These are phyloP conservation scores for Diaporthe eres DNA, from an alignment of 2,329 filamentous ascomycete genomes.

Conservation along the genomic window DNA sequence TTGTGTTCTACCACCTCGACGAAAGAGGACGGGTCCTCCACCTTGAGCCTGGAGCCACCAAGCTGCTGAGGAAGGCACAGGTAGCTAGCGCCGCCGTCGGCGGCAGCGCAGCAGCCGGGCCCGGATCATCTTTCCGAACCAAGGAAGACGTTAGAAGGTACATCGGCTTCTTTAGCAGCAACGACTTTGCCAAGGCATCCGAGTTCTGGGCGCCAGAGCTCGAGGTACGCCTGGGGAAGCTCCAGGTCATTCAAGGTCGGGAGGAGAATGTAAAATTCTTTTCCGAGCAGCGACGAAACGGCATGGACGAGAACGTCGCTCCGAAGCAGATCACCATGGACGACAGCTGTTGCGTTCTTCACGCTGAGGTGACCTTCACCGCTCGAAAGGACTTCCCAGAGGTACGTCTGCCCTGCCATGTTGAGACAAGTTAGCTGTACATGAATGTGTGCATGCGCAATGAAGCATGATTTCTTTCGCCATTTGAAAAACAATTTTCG, in stretches of 20 bases:
- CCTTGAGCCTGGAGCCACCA: constrained; percentile 11
- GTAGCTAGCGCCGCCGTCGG: neutral
- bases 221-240: neutral
- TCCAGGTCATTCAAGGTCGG: neutral
- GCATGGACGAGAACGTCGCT: constrained; percentile 3
- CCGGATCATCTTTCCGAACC: neutral
- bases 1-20: constrained; percentile 26
- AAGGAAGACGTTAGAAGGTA: constrained; percentile 2
- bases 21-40: neutral
- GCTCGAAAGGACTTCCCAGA: constrained; percentile 10
- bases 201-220: constrained; percentile 13
- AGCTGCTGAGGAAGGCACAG: neutral
- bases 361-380: constrained; percentile 2
- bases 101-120: neutral
- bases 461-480: neutral
- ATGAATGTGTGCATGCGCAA: neutral
- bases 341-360: constrained; percentile 7
- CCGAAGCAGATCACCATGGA: constrained; percentile 15
- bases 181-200: constrained; percentile 20
- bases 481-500: no score
- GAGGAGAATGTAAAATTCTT: constrained; percentile 18
- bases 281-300: neutral
- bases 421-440: neutral
- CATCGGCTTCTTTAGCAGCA: constrained; percentile 8
- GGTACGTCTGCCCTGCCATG: neutral